A percentile compares a stretch with the other conserved stretches of the same genome.
These are phyloP conservation scores for Blepharisma japonicum DNA, from an alignment of 73 alveolate genomes.

Conservation along the genomic window DNA sequence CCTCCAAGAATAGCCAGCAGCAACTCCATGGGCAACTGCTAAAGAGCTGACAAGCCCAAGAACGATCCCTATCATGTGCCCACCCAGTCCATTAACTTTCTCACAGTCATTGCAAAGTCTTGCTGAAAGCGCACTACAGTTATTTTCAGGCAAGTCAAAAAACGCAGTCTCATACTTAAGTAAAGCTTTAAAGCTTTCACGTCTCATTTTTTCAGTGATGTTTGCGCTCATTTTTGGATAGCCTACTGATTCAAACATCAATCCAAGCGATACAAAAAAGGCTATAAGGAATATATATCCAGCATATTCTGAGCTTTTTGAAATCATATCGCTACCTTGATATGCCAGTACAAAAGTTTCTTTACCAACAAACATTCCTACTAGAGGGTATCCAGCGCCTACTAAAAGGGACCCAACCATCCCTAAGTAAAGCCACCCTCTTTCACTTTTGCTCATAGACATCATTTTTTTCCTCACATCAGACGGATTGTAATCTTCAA, in stretches of 20 bases:
- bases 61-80: slow-evolving; percentile 20
- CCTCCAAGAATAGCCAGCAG: slow-evolving; percentile 5
- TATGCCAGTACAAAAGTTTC: neutral
- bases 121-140: slow-evolving; percentile 43
- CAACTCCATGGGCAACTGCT: neutral
- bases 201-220: slow-evolving; percentile 36
- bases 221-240: slow-evolving; percentile 30
- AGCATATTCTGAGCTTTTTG: neutral
- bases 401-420: neutral
- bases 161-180: slow-evolving; percentile 38
- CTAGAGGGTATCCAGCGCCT: neutral
- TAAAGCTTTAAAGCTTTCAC: slow-evolving; percentile 34
- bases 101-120: slow-evolving; percentile 40
- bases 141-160: slow-evolving; percentile 40
- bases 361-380: neutral
- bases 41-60: neutral
- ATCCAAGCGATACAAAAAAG: neutral
- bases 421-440: slow-evolving; percentile 14
- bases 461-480: slow-evolving; percentile 5
- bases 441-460: neutral
- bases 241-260: neutral
- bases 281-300: neutral
- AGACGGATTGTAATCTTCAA: neutral
- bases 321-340: too few relatives aligned
- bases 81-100: slow-evolving; percentile 24